These are phyloP conservation scores for Coffea humblotiana DNA, from an alignment of 305 asterid species.

Conservation along the genomic window DNA sequence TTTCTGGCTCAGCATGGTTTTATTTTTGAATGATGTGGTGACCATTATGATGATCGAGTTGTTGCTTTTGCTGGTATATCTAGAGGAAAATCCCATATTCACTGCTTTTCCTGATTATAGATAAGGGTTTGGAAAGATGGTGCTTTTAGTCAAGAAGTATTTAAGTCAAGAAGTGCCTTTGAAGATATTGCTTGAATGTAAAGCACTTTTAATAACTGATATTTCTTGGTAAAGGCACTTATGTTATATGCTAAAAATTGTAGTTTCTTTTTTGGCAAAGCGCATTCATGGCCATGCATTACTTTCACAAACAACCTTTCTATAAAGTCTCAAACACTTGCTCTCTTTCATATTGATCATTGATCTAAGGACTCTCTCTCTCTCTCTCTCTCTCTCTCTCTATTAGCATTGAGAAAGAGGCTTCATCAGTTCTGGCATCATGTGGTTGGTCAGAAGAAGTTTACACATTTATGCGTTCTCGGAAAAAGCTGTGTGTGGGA, in stretches of 20 bases:
- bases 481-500: constrained; percentile 52
- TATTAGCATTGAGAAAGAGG: constrained; percentile 74
- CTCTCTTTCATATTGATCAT: background rate
- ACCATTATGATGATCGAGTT: background rate
- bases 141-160: background rate
- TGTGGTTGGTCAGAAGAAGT: constrained; percentile 91
- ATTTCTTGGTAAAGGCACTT: background rate
- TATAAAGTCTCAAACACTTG: background rate
- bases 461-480: constrained; percentile 59
- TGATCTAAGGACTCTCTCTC: constrained; percentile 16
- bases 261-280: background rate
- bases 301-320: background rate
- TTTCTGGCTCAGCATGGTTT: background rate
- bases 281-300: background rate
- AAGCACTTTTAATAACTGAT: background rate
- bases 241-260: background rate
- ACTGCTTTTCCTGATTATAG: background rate
- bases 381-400: constrained; percentile 22
- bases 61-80: background rate
- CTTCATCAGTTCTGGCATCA: constrained; percentile 56
- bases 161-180: background rate
- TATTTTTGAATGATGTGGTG: background rate
- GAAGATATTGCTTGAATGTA: background rate
- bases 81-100: background rate
- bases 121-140: background rate